Evolutionary conservation across 2,329 filamentous ascomycete species (phyloP), one percentile per base, ranked within the genome.

Genomic region (Fusarium sp.): DNA sequence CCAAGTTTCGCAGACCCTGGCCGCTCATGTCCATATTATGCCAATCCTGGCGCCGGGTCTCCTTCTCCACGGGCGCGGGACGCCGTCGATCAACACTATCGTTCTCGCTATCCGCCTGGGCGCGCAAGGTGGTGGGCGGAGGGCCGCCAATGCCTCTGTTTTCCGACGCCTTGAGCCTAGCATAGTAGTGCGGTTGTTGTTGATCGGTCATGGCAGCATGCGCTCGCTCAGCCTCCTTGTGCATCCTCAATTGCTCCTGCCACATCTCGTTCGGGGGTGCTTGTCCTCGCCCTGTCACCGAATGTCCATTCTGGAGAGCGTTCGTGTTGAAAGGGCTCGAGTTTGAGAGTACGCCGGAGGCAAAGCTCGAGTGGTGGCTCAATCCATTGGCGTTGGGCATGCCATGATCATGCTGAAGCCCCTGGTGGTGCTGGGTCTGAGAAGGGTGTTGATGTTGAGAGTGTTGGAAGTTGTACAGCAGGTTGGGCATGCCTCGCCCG

Each of bases 11-110:
- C 58, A 99, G 87, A 22, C 96, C 96, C 85, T 98, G 97, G n/a
- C 97, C 97, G 77, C 95, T 97, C 81, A 98, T 92, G 83, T 99
- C 97, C 77, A 99, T 87, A 74, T 95, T 95, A 82, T 94, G 91
- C 97, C 97, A 98, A 79, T 95, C 93, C 82, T 98, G 93, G 73
- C 92, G 87, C 78, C 91, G 91, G 72, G 89, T 87, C 68, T 89
- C 87, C 79, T 90, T 89, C 69, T 93, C 90, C 65, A 93, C 87
- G 78, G 92, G 92, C 77, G 92, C 88, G 35, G 90, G 90, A 66
- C 90, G 84, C 78, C 90, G 87, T 76, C 88, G 86, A 76, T 91
- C 89, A 57, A 88, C 88, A 17, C 84, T 77, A 68, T 90, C 89
- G 65, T 87, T 86, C 56, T 91, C 89, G 57, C 85, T 85, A 27